Conservation (phyloP, 2,329 filamentous ascomycete species). For the Botrytis byssoidea region DNA sequence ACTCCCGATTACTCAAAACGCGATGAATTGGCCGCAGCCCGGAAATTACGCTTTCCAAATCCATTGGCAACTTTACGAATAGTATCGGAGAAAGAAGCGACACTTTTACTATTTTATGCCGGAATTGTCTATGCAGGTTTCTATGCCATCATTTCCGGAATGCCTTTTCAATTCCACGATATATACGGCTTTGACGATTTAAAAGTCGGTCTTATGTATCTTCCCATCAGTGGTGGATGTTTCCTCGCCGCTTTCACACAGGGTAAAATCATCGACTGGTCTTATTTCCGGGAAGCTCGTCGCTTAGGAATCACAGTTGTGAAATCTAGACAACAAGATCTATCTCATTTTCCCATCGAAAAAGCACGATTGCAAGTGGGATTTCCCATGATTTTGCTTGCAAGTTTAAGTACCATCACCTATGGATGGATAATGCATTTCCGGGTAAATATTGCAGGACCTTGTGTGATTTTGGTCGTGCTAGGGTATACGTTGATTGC, state of each 20-base stretch:
- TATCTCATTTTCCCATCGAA: slow-evolving; percentile 52
- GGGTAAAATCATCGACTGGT: slow-evolving; percentile 58
- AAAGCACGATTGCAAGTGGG: slow-evolving; percentile 50
- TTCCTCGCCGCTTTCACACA: slow-evolving; percentile 47
- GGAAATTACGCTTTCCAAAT: slow-evolving; percentile 40
- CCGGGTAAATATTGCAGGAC: slow-evolving; percentile 46
- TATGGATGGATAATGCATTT: slow-evolving; percentile 55
- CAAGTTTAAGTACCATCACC: slow-evolving; percentile 46
- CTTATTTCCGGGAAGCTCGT: slow-evolving; percentile 61
- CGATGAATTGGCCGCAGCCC: slow-evolving; percentile 27
- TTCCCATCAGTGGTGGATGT: slow-evolving; percentile 42
- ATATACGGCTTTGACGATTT: slow-evolving; percentile 29
- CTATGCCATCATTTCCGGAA: slow-evolving; percentile 49
- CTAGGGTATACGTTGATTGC: slow-evolving; percentile 52
- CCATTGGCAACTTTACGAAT: slow-evolving; percentile 45
- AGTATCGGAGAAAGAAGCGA: slow-evolving; percentile 45
- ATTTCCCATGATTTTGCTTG: slow-evolving; percentile 51
- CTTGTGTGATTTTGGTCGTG: slow-evolving; percentile 48
- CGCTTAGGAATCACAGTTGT: slow-evolving; percentile 53
- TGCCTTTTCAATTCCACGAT: slow-evolving; percentile 44
- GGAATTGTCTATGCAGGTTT: slow-evolving; percentile 54
- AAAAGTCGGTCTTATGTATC: slow-evolving; percentile 28
- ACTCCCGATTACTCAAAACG: slow-evolving; percentile 29
- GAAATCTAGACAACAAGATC: slow-evolving; percentile 51
- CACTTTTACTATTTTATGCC: slow-evolving; percentile 43